Percentiles rank a stretch among this genome's conserved stretches.
Evolutionary conservation across 805 yeast genomes (phyloP).

Genomic region (Saccharomyces mikatae): DNA sequence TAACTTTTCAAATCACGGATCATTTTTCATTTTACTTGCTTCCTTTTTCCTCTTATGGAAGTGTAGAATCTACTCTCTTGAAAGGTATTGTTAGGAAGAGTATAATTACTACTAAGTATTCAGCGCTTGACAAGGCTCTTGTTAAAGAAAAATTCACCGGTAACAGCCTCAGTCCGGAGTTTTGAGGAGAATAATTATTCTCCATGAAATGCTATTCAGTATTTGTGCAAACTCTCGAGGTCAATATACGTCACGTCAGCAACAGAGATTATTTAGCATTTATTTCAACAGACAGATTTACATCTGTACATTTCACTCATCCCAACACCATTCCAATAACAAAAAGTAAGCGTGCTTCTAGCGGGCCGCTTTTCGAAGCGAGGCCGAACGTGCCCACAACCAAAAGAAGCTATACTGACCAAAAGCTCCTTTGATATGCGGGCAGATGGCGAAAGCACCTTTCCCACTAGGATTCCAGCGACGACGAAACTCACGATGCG

Average conservation of each 20-base stretch:
- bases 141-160: no score
- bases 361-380: no score
- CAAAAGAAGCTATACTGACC: not conserved
- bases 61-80: no score
- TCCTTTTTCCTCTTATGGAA: not conserved
- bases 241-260: not conserved
- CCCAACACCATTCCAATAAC: not conserved
- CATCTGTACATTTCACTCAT: not conserved
- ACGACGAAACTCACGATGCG: not conserved
- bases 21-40: not conserved
- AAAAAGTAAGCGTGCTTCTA: no score
- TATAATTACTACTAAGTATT: no score
- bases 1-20: constrained; percentile 1
- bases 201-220: no score
- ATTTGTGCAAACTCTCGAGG: no score
- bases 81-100: no score
- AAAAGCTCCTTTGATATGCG: not conserved
- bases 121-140: no score
- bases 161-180: no score
- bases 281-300: not conserved
- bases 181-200: no score
- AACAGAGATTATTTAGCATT: not conserved
- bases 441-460: not conserved
- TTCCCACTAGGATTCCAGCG: not conserved
- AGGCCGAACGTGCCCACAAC: not conserved